Evolutionary conservation across 768 basidiomycete species (phyloP).

Genomic region (Boletus pseudopeckii): DNA sequence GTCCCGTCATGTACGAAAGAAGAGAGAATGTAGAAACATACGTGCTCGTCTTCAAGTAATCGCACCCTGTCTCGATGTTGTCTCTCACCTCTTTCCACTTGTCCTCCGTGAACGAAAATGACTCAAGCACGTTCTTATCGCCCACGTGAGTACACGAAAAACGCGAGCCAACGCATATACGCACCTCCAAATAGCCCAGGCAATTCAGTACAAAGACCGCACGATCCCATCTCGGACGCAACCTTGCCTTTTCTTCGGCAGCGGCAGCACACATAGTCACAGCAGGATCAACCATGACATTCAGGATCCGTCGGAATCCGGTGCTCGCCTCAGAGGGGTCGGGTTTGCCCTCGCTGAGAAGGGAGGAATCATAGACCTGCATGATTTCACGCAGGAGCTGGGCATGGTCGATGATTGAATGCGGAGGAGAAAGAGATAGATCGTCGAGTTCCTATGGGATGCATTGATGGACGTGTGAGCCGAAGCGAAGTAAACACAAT

Average conservation of each 20-base stretch:
- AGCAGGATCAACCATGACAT: slow-evolving; percentile 82
- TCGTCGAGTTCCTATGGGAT: slow-evolving; percentile 62
- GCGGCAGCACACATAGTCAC: slow-evolving; percentile 69
- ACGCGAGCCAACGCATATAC: slow-evolving; percentile 16
- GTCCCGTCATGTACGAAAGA: no score
- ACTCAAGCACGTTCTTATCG: slow-evolving; percentile 57
- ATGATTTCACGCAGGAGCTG: slow-evolving; percentile 87
- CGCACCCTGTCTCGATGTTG: slow-evolving; percentile 60
- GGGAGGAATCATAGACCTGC: slow-evolving; percentile 82
- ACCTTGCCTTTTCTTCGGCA: slow-evolving; percentile 59
- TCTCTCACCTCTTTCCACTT: slow-evolving; percentile 58
- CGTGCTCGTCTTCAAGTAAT: slow-evolving; percentile 78
- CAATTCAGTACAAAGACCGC: slow-evolving; percentile 86
- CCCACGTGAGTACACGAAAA: slow-evolving; percentile 2
- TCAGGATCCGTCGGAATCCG: slow-evolving; percentile 50
- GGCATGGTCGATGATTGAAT: slow-evolving; percentile 74
- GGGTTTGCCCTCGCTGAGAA: slow-evolving; percentile 51
- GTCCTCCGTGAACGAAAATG: slow-evolving; percentile 62
- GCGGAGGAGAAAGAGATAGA: slow-evolving; percentile 69
- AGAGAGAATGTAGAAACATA: slow-evolving; percentile 37
- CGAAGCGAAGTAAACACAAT: background rate
- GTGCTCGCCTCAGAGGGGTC: slow-evolving; percentile 9
- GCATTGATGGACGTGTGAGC: background rate
- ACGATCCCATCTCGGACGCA: slow-evolving; percentile 69
- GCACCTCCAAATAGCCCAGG: slow-evolving; percentile 74